These are phyloP conservation scores for Nephelium lappaceum DNA, from an alignment of 345 rosid species.

Conservation along the genomic window DNA sequence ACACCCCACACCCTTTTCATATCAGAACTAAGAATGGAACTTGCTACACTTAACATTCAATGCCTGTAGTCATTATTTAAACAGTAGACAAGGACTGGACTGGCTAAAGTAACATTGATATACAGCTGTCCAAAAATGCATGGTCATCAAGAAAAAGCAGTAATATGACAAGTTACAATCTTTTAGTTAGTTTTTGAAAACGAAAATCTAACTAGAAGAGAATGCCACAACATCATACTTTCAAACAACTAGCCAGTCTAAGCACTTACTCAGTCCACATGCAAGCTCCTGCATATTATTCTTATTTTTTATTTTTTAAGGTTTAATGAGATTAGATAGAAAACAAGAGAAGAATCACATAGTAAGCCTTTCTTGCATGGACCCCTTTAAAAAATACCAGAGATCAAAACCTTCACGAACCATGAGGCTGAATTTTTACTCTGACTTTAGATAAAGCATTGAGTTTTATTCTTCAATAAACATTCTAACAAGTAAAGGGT, in stretches of 20 bases:
- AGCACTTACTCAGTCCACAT: neutral
- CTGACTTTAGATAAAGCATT: neutral
- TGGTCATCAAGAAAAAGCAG: neutral
- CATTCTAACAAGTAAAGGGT: neutral
- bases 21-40: constrained; percentile 1
- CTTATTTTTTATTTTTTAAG: neutral
- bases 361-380: neutral
- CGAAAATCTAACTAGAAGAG: neutral
- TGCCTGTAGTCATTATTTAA: neutral
- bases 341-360: neutral
- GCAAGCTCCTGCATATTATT: neutral
- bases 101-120: neutral
- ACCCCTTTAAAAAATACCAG: constrained; percentile 3
- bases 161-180: neutral
- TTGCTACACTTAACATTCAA: neutral
- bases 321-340: neutral
- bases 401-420: constrained; percentile 7
- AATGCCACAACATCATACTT: neutral
- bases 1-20: neutral
- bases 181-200: neutral
- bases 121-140: neutral
- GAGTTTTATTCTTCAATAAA: neutral
- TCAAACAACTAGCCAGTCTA: neutral
- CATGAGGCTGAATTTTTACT: neutral
- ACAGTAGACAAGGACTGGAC: neutral